These are phyloP conservation scores for Groenewaldozyma tartarivorans DNA, from an alignment of 805 yeast genomes.

Conservation along the genomic window DNA sequence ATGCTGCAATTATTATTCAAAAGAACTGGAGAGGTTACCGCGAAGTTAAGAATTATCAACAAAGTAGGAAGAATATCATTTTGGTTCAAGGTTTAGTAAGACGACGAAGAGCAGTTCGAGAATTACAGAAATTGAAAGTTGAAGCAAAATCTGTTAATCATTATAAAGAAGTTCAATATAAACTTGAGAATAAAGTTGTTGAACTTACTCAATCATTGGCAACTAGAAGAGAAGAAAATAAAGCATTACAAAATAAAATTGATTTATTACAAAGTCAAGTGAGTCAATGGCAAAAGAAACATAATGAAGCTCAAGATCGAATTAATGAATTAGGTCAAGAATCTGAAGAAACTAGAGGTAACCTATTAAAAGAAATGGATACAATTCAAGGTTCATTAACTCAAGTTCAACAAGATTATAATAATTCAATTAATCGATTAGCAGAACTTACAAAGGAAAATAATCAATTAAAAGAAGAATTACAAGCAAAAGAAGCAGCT, in stretches of 20 bases:
- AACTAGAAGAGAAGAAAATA: conserved; percentile 72
- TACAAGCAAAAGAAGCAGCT: conserved; percentile 19
- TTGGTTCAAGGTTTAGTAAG: conserved; percentile 71
- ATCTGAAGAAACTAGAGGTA: conserved; percentile 15
- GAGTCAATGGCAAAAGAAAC: conserved; percentile 23
- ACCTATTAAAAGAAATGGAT: conserved; percentile 13
- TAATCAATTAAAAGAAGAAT: conserved; percentile 18
- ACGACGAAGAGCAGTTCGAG: conserved; percentile 60
- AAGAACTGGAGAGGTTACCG: conserved; percentile 57
- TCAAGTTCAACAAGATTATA: conserved; percentile 20
- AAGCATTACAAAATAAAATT: conserved; percentile 55
- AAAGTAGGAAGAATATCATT: conserved; percentile 46
- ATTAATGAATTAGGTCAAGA: conserved; percentile 22
- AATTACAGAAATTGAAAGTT: conserved; percentile 54
- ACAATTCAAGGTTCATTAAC: conserved; percentile 15
- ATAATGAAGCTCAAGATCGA: conserved; percentile 18
- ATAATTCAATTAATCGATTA: conserved; percentile 19
- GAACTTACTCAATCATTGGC: conserved; percentile 83
- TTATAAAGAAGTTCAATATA: conserved; percentile 83
- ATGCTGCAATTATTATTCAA: conserved; percentile 67
- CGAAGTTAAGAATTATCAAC: conserved; percentile 46
- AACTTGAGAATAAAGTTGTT: conserved; percentile 94
- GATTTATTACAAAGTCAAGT: conserved; percentile 27
- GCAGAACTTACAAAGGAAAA: conserved; percentile 25
- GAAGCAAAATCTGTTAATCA: conserved; percentile 91